These are phyloP conservation scores for Neofusicoccum cordaticola DNA, from an alignment of 2,329 filamentous ascomycete species.

Conservation along the genomic window DNA sequence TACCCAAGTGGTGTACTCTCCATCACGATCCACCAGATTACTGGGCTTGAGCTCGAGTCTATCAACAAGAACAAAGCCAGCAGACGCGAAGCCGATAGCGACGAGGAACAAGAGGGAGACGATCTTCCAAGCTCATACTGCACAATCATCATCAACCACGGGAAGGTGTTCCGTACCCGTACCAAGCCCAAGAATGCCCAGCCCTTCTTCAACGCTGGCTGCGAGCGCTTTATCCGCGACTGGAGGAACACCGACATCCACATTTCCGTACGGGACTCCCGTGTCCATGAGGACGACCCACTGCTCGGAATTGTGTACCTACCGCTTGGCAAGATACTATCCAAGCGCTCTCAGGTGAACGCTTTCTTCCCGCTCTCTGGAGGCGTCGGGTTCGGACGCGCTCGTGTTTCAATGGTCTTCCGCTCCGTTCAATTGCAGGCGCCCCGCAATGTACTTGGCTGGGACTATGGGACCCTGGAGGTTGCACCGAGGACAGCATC, in stretches of 20 bases:
- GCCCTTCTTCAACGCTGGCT: slow-evolving; percentile 75
- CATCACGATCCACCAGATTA: slow-evolving; percentile 71
- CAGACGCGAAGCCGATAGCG: slow-evolving; percentile 51
- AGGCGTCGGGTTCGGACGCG: slow-evolving; percentile 69
- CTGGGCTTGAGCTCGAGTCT: slow-evolving; percentile 61
- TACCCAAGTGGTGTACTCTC: slow-evolving; percentile 66
- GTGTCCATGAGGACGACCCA: slow-evolving; percentile 67
- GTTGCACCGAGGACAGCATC: slow-evolving; percentile 54
- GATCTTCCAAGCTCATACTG: slow-evolving; percentile 69
- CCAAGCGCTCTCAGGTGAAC: slow-evolving; percentile 62
- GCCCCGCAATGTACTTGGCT: slow-evolving; percentile 59
- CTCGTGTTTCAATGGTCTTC: slow-evolving; percentile 70
- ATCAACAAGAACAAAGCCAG: slow-evolving; percentile 55
- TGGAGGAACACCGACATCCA: slow-evolving; percentile 67
- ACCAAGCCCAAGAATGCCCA: slow-evolving; percentile 77
- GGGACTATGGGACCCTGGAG: slow-evolving; percentile 70
- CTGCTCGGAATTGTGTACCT: slow-evolving; percentile 69
- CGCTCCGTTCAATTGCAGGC: slow-evolving; percentile 64
- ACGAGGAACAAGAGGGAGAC: slow-evolving; percentile 60
- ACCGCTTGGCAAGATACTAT: slow-evolving; percentile 60
- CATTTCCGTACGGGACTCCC: slow-evolving; percentile 64
- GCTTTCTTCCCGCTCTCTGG: slow-evolving; percentile 66
- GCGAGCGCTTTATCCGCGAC: slow-evolving; percentile 68
- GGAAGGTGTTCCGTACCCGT: slow-evolving; percentile 65
- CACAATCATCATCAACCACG: slow-evolving; percentile 70